Evolutionary conservation across 2,329 filamentous ascomycete genomes (phyloP), one percentile per base, ranked within the genome.

Genomic region (Fusarium xyrophilum): DNA sequence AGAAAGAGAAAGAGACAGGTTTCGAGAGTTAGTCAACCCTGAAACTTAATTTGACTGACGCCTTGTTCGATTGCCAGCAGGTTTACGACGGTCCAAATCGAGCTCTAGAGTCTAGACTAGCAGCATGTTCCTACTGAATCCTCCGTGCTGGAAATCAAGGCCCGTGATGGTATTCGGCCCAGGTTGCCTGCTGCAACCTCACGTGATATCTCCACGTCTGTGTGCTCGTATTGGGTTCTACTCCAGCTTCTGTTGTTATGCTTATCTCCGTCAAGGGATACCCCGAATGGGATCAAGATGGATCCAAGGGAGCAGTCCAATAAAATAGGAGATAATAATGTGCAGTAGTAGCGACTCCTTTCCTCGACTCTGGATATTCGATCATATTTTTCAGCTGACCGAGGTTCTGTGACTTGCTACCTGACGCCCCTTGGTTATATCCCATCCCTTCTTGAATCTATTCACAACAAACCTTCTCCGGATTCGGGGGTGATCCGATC

Each of bases 41-140:
- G 38, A 27, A 54, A 30, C 14, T 23, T 63, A 58, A 42, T 27
- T 28, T 15, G 11, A 17, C 21, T 15, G 11, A 30, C 55, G 55
- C 61, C 54, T 60, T 30, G 32, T 9, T 60, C 28, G 54, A 65
- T 60, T 65, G n/a, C 15, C 14, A 65, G 19, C 55, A 48, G 23
- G 61, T 27, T 60, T 54, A 40, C 40, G 12, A 44, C 15, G n/a
- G 36, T 21, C 44, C 32, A 54, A 60, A 60, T 54, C 62, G 40
- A 65, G 36, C 17, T 27, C 60, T 19, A 42, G 35, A 6, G n/a
- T n/a, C 28, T 52, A n/a, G 3, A 6, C 11, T n/a, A 19, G 33
- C 5, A 51, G 46, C 54, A 59, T 13, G 35, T 44, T 35, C 50
- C 50, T 53, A 15, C 50, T 28, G 27, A 43, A 42, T 32, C 53